Conservation (phyloP, 225 moss, liverwort and hornwort genomes). For the Thuidium tamariscinum region DNA sequence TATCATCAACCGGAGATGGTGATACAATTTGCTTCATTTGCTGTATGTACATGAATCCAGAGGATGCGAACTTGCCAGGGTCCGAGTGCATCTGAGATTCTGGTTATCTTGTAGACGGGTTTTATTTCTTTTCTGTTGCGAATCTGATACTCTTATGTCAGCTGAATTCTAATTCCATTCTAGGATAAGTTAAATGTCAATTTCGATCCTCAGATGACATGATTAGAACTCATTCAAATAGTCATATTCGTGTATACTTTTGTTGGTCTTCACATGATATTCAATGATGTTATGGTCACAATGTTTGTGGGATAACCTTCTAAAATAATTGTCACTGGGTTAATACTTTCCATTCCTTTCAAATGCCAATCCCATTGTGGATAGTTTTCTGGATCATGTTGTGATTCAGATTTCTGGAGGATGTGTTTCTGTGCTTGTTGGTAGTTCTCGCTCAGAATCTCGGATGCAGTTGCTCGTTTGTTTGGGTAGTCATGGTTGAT, state of each 20-base stretch:
- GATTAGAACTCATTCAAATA: not conserved
- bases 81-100: not conserved
- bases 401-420: not conserved
- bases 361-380: not conserved
- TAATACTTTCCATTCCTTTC: not conserved
- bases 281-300: not conserved
- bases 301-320: not conserved
- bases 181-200: not conserved
- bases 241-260: not conserved
- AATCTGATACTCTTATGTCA: not conserved
- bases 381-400: too few relatives aligned
- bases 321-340: not conserved
- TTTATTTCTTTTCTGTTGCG: not conserved
- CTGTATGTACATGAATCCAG: not conserved
- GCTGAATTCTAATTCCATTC: not conserved
- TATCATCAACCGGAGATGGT: not conserved
- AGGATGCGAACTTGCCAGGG: not conserved
- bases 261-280: not conserved
- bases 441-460: not conserved
- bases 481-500: not conserved
- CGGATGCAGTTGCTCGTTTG: not conserved
- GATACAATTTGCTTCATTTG: not conserved
- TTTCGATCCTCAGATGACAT: not conserved
- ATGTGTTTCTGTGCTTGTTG: too few relatives aligned
- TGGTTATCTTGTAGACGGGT: not conserved